Conservation (phyloP, 257 asterid species). For the Solanum dulcamara region DNA sequence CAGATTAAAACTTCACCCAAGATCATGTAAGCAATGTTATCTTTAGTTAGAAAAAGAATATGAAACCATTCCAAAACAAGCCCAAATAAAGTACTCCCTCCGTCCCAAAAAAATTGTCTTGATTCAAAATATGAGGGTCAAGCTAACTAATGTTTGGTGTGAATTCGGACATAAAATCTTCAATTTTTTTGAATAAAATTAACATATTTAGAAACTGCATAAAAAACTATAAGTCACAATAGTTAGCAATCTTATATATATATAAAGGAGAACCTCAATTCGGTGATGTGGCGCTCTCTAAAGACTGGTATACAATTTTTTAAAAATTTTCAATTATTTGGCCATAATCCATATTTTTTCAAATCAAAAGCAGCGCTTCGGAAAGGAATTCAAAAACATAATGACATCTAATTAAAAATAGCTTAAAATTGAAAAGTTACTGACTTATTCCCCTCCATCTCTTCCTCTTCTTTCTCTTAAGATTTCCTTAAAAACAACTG, state of each 20-base stretch:
- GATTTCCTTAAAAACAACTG: too few relatives aligned
- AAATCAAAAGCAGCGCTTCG: too few relatives aligned
- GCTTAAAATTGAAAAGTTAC: too few relatives aligned
- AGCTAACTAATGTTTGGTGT: background rate
- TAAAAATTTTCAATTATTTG: too few relatives aligned
- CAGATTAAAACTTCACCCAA: conserved; percentile 4
- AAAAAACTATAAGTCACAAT: background rate
- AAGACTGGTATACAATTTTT: too few relatives aligned
- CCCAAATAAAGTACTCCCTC: background rate
- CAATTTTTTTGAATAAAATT: background rate
- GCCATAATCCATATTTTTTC: too few relatives aligned
- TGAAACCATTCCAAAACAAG: background rate
- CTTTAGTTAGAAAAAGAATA: background rate
- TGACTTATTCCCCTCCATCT: too few relatives aligned
- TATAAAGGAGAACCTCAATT: too few relatives aligned
- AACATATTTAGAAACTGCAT: background rate
- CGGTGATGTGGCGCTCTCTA: too few relatives aligned
- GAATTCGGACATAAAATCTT: background rate
- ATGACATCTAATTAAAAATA: too few relatives aligned
- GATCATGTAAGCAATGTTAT: background rate
- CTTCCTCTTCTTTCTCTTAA: too few relatives aligned
- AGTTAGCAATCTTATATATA: background rate
- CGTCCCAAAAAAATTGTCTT: background rate
- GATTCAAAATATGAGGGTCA: background rate
- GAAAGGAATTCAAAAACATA: too few relatives aligned